Conservation (phyloP, 768 basidiomycete species). For the Hirschioporus abietinus region DNA sequence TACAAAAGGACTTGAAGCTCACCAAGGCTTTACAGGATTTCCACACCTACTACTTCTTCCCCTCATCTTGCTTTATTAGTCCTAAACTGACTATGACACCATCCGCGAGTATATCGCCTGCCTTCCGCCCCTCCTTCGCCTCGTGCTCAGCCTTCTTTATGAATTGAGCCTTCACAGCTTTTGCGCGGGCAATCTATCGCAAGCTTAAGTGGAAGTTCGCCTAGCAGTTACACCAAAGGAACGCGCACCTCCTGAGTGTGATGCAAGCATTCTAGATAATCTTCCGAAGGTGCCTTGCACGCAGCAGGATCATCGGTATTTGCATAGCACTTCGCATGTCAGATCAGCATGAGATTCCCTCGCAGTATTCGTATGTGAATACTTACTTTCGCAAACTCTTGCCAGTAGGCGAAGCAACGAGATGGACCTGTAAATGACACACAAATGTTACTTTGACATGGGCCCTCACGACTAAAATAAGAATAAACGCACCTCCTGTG, state of each 20-base stretch:
- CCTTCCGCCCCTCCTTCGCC: conserved; percentile 65
- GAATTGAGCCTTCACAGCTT: conserved; percentile 66
- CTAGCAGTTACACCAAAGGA: neutral
- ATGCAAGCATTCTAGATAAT: conserved; percentile 91
- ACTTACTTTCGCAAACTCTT: conserved; percentile 73
- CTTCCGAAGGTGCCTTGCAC: conserved; percentile 69
- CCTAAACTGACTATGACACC: conserved; percentile 74
- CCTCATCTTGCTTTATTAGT: conserved; percentile 41
- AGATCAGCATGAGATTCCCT: conserved; percentile 1
- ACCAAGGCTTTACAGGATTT: neutral
- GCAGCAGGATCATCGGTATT: conserved; percentile 67
- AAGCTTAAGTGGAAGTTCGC: neutral
- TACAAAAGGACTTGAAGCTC: neutral
- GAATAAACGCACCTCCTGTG: conserved; percentile 55
- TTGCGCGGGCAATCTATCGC: conserved; percentile 57
- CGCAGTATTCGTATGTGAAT: neutral
- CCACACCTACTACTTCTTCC: neutral
- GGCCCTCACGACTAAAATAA: neutral
- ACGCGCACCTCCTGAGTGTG: conserved; percentile 75
- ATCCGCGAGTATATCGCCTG: conserved; percentile 64
- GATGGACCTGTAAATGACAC: conserved; percentile 54
- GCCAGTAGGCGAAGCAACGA: conserved; percentile 89
- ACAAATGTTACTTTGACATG: neutral
- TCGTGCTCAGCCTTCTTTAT: conserved; percentile 59
- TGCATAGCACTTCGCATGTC: conserved; percentile 67